phyloP scores from a whole-genome alignment of 2,329 filamentous ascomycete species.

The Parastagonospora nodorum region DNA sequence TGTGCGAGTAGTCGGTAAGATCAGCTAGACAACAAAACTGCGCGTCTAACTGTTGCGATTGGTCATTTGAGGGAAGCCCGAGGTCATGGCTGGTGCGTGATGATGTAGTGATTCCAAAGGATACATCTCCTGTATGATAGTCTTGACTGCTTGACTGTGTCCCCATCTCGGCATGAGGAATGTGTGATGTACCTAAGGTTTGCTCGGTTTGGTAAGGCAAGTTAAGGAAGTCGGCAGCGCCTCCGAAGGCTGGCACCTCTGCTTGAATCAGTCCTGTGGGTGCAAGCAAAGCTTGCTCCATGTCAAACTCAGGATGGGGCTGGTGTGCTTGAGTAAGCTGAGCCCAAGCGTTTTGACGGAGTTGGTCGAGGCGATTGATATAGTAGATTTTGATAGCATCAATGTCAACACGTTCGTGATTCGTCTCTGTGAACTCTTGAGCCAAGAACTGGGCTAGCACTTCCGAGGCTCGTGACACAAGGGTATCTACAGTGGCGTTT shows the following conservation, averaged over 20 bases:
- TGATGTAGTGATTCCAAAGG: constrained; percentile 2
- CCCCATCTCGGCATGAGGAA: constrained; percentile 1
- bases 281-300: background rate
- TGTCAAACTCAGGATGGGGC: too few species aligned
- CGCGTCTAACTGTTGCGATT: background rate
- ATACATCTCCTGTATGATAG: background rate
- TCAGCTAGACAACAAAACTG: background rate
- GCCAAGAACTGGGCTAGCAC: constrained; percentile 1
- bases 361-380: background rate
- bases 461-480: background rate
- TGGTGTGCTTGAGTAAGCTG: background rate
- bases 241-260: background rate
- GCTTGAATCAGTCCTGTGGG: background rate
- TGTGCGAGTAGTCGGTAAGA: background rate
- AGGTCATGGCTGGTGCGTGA: constrained; percentile 4
- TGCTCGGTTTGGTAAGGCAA: background rate
- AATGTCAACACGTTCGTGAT: background rate
- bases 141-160: constrained; percentile 6
- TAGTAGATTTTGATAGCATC: constrained; percentile 2
- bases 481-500: background rate
- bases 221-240: constrained; percentile 1
- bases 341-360: background rate
- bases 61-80: background rate
- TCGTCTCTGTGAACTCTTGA: background rate
- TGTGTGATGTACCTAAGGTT: background rate